Conservation (phyloP, 116 monocot genomes). For the Posidonia oceanica region DNA sequence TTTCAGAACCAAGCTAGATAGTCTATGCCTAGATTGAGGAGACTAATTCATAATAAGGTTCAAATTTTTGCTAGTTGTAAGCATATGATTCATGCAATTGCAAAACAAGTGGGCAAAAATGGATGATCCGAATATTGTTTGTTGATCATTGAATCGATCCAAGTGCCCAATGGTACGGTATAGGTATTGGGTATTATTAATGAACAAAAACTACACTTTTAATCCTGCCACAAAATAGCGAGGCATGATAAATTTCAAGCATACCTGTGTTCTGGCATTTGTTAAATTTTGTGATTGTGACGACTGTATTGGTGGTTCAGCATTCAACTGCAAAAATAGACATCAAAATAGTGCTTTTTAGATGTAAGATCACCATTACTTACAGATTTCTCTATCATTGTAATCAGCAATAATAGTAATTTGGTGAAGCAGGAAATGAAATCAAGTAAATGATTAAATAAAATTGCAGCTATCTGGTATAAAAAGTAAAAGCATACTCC, state of each 20-base stretch:
- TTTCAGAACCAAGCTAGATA: too few relatives aligned
- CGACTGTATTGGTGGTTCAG: background rate
- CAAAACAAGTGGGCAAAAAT: too few relatives aligned
- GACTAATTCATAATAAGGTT: too few relatives aligned
- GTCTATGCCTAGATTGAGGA: too few relatives aligned
- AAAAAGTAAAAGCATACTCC: too few relatives aligned
- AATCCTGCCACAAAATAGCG: background rate
- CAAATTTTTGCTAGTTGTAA: too few relatives aligned
- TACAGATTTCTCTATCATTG: background rate
- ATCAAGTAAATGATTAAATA: background rate
- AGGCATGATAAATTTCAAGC: background rate
- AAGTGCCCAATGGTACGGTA: too few relatives aligned
- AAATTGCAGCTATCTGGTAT: too few relatives aligned
- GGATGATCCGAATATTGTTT: background rate
- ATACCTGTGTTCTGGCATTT: slow-evolving; percentile 4
- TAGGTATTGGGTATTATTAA: too few relatives aligned
- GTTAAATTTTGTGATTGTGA: background rate
- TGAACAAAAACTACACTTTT: too few relatives aligned
- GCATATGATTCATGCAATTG: background rate
- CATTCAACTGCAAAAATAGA: background rate
- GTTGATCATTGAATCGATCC: background rate
- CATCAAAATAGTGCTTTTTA: background rate
- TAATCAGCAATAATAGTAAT: background rate
- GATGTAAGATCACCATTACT: background rate
- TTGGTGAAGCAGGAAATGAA: background rate